A percentile compares a stretch with the other conserved stretches of the same genome.
These are phyloP conservation scores for Daedaleopsis sinensis DNA, from an alignment of 768 basidiomycete genomes.

Conservation along the genomic window DNA sequence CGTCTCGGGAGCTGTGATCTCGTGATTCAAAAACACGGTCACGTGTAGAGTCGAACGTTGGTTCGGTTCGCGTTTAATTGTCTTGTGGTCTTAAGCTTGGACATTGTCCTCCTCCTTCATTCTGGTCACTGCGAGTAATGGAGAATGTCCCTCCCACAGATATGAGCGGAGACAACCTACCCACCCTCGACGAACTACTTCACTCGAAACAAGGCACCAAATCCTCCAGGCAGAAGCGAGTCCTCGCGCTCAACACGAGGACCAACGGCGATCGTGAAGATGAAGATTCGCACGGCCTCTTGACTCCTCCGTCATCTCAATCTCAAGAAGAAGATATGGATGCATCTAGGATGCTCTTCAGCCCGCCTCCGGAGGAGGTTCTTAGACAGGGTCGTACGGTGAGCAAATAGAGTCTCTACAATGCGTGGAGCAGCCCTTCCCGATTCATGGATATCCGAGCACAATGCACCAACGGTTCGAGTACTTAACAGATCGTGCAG, in stretches of 20 bases:
- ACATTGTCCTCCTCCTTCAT: constrained; percentile 1
- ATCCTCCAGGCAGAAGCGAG: constrained; percentile 25
- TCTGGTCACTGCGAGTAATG: constrained; percentile 4
- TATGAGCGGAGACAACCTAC: constrained; percentile 16
- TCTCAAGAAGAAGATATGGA: constrained; percentile 20
- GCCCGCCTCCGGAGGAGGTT: constrained; percentile 65
- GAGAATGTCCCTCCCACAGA: constrained; percentile 17
- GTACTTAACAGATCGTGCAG: constrained; percentile 22
- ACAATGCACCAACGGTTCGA: no score
- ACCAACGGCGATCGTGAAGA: constrained; percentile 16
- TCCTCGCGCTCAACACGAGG: constrained; percentile 7
- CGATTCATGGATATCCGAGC: neutral
- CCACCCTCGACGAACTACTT: constrained; percentile 19
- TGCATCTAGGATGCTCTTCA: constrained; percentile 45
- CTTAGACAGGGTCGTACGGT: constrained; percentile 30
- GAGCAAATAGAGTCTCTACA: constrained; percentile 33
- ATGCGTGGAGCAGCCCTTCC: constrained; percentile 1
- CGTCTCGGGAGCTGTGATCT: no score
- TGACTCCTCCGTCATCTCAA: constrained; percentile 33
- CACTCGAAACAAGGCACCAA: constrained; percentile 20
- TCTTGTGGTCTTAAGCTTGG: neutral
- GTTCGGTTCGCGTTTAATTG: constrained; percentile 11
- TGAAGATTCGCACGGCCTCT: constrained; percentile 21
- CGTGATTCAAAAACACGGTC: constrained; percentile 12
- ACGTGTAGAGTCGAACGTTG: constrained; percentile 7